Percentiles rank a stretch among this genome's conserved stretches.
Evolutionary conservation across 208 protist species (phyloP).

Genomic region (Phytomonas sp.): DNA sequence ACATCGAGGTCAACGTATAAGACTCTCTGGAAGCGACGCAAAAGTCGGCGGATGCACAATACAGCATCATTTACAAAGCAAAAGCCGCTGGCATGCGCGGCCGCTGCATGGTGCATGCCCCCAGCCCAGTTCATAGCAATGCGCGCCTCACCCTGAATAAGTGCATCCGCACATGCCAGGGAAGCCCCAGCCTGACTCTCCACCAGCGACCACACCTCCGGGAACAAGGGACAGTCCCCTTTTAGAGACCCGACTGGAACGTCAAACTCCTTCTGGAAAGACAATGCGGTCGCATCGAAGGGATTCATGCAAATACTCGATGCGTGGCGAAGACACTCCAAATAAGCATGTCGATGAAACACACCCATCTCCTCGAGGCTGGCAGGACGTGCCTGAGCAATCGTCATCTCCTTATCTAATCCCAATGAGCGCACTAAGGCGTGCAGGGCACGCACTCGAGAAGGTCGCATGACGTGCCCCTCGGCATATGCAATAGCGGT

Average conservation of each 20-base stretch:
- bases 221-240: constrained; percentile 78
- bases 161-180: constrained; percentile 91
- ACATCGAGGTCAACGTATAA: constrained; percentile 99
- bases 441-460: constrained; percentile 59
- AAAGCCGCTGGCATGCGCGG: constrained; percentile 95
- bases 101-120: constrained; percentile 96
- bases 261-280: constrained; percentile 77
- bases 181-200: constrained; percentile 83
- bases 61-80: constrained; percentile 99
- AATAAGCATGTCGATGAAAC: constrained; percentile 66
- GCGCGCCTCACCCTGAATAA: constrained; percentile 88
- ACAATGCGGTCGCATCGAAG: constrained; percentile 35
- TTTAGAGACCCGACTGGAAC: constrained; percentile 44
- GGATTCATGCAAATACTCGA: constrained; percentile 63
- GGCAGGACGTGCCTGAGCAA: constrained; percentile 47
- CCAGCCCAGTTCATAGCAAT: constrained; percentile 99
- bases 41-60: constrained; percentile 97
- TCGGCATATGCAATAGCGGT: constrained; percentile 64
- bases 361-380: constrained; percentile 45
- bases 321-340: constrained; percentile 57
- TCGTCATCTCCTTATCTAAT: constrained; percentile 42
- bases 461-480: constrained; percentile 70
- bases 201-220: constrained; percentile 70
- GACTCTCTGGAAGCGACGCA: constrained; percentile 95
- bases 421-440: constrained; percentile 68